A percentile compares a stretch with the other conserved stretches of the same genome.
These are phyloP conservation scores for Pulveroboletus sp. DNA, from an alignment of 768 basidiomycete genomes.

Conservation along the genomic window DNA sequence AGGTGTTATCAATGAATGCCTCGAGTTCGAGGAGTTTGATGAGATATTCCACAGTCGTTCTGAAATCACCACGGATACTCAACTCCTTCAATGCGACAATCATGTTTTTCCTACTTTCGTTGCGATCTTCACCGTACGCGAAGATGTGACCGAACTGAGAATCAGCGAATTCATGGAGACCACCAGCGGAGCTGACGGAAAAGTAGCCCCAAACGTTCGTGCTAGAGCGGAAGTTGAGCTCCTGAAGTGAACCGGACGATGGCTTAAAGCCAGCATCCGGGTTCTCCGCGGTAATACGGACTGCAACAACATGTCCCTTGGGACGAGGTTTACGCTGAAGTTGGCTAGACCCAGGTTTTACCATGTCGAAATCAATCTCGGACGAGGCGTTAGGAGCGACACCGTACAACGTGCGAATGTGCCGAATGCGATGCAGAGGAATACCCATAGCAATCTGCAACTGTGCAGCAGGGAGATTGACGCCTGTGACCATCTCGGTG, in stretches of 20 bases:
- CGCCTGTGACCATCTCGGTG: slow-evolving; percentile 99
- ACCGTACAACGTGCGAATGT: slow-evolving; percentile 94
- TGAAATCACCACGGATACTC: slow-evolving; percentile 97
- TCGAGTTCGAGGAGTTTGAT: slow-evolving; percentile 96
- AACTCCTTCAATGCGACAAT: slow-evolving; percentile 97
- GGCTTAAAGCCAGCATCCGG: slow-evolving; percentile 99
- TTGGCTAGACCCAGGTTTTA: slow-evolving; percentile 79
- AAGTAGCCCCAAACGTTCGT: slow-evolving; percentile 99
- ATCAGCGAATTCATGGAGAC: slow-evolving; percentile 98
- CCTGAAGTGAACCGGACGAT: slow-evolving; percentile 93
- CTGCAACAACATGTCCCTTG: slow-evolving; percentile 98
- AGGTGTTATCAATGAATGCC: slow-evolving; percentile 94
- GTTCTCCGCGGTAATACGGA: slow-evolving; percentile 99
- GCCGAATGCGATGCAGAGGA: slow-evolving; percentile 89
- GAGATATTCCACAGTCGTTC: slow-evolving; percentile 97
- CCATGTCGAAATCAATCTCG: slow-evolving; percentile 96
- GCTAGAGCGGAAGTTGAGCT: slow-evolving; percentile 98
- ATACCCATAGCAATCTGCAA: slow-evolving; percentile 98
- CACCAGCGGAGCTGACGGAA: slow-evolving; percentile 92
- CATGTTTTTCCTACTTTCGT: slow-evolving; percentile 98
- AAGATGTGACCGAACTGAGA: slow-evolving; percentile 99
- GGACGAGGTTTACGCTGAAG: slow-evolving; percentile 93
- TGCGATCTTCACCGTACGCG: slow-evolving; percentile 94
- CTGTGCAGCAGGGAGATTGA: slow-evolving; percentile 96
- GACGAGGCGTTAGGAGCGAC: slow-evolving; percentile 84